Evolutionary conservation across 371 early-diverging fungal genomes (phyloP), one percentile per base, ranked within the genome.

Genomic region (Mortierella sp.): DNA sequence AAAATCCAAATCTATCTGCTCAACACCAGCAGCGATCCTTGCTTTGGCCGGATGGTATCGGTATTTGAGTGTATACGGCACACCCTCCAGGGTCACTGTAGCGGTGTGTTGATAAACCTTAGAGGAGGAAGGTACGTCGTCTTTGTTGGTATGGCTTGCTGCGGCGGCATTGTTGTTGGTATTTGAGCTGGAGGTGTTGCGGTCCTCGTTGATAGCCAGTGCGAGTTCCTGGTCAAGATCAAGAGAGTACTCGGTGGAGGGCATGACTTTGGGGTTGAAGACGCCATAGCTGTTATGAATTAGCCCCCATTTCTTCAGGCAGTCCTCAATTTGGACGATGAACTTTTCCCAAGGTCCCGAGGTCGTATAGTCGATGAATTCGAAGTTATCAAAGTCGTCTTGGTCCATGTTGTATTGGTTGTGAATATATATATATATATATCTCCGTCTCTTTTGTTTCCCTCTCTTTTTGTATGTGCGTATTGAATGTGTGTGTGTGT

Each of bases 341-440:
- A 81, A 81, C 41, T 66, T 63, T 61, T 81, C 81, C 81, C 81
- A 81, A 69, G 76, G 76, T 45, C 81, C 76, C 8, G 81, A 71
- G 3, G 81, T 75, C 10, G 76, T 81, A 68, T 75, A 81, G 72
- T 81, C 81, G 66, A 81, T 81, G 53, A 81, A 81, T 63, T 81
- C 81, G 65, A 81, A 81, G 59, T 74, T 75, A 32, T 81, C 81
- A 74, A 79, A 70, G 74, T 79, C 79, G 58, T 79, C 79, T 58
- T 57, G 47, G 41, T 67, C 67, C 67, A 67, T 67, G 58, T 33
- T 21, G 32, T 32, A 43, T 45, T 63, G 63, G 10, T 6, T 22
- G 62, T 24, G 24, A 90, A 88, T 21, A 86, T 77, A 45, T 45
- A 11, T 15, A 88, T 21, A 86, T 77, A 45, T 45, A 11, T 15